Evolutionary conservation across 1,284 basidiomycete species (phyloP), one percentile per base, ranked within the genome.

Genomic region (Trichosporon faecale): DNA sequence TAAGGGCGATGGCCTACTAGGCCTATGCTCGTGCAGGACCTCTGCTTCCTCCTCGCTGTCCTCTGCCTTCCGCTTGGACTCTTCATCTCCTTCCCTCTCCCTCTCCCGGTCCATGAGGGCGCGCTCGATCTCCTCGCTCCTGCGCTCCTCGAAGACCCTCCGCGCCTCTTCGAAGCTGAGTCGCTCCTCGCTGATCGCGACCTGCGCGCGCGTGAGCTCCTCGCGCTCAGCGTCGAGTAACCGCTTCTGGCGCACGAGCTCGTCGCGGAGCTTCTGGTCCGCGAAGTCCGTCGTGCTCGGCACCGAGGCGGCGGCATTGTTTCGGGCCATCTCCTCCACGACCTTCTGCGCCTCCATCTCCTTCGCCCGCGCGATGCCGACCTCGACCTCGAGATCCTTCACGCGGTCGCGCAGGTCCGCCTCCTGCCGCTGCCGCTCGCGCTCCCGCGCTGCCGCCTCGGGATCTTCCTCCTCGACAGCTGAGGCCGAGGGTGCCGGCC

Each of bases 151-250:
- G 27, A 61, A 29, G 5, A 31, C 61, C 2, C 65, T 64, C 8
- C 88, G 88, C 71, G 93, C 91, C 72, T 86, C 86, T 89, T 92
- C 57, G 25, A 68, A 16, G 2, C 60, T 60, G 12, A 72, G 29
- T 2, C 88, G 88, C 71, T 93, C 91, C 73, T 87, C 87, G 0
- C 88, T 88, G 16, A 94, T 81, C 70, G 85, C 86, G 21, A 90
- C 83, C 14, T 88, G 85, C 12, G 88, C 89, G 69, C 90, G 88
- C 0, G 88, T 88, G 74, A 92, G 89, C 72, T 88, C 88, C 66
- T 84, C 84, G 12, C 90, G 86, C 76, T 94, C 91, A 11, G 86
- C 84, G 66, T 92, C 89, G 7, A 94, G 87, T 18, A 76, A 69
- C 29, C 76, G 76, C 52, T 75, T 76, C 70, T 84, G 78, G 14